Evolutionary conservation across 495 filamentous ascomycete species (phyloP), one percentile per base, ranked within the genome.

Genomic region (Penicillium manginii): DNA sequence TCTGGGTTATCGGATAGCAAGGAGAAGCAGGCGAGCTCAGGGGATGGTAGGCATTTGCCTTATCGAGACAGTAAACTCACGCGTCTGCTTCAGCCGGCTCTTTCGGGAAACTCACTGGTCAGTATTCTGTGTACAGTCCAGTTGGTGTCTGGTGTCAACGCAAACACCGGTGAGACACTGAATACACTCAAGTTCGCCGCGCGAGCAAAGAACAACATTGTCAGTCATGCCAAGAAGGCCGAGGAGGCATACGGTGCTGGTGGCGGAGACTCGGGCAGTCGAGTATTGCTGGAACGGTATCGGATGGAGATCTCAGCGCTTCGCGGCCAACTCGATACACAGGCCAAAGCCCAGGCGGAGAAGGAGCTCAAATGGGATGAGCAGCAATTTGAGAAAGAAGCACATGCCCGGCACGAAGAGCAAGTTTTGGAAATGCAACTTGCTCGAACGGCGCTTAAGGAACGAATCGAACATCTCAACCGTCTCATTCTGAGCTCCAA

Each of bases 361-460:
- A 88, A 89, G 29, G 80, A 86, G 37, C 78, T 88, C 33, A 85
- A 82, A 69, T 60, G 85, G 78, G 86, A 89, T 68, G 86, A 90
- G 61, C 79, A 86, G 55, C 85, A 89, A 55, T 81, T 87, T 32
- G 91, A 97, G 72, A 88, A 89, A 58, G 88, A 94, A 71, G 87
- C 89, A 26, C 86, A 91, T 65, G 81, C 87, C 52, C 88, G 94
- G 31, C 96, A 97, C 65, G 92, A 96, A 64, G 94, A 98, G 69
- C 94, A 98, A 70, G 92, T 98, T 81, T 80, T 98, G 45, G 94
- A 98, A 71, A 98, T 98, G 87, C 94, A 98, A 70, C 82, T 98
- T 26, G 94, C 94, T 14, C 84, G 96, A 23, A 98, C 93, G 2
- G 96, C 96, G 5, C 74, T 98, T 50, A 98, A 98, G 66, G 93